Conservation (phyloP, 2,329 filamentous ascomycete genomes). For the Fonsecaea pedrosoi region DNA sequence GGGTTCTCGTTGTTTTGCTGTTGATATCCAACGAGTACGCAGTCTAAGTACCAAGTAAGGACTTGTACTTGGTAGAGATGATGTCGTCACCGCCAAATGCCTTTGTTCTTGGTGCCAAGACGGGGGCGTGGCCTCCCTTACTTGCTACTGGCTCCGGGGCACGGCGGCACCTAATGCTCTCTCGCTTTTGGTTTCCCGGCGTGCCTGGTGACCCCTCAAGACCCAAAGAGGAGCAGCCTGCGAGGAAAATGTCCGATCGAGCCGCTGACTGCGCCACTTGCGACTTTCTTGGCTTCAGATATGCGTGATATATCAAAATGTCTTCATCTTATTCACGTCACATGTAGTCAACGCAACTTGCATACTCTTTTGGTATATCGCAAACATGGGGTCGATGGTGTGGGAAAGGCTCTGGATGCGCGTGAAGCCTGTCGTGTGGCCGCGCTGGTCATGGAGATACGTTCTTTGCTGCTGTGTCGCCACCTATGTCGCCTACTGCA, state of each 20-base stretch:
- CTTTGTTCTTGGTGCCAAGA: too few species aligned
- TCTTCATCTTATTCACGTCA: slow-evolving; percentile 4
- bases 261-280: background rate
- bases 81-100: too few species aligned
- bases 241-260: background rate
- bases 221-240: background rate
- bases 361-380: background rate
- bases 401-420: slow-evolving; percentile 24
- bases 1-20: background rate
- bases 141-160: too few species aligned
- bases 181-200: too few species aligned
- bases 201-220: background rate
- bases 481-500: slow-evolving; percentile 35
- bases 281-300: background rate
- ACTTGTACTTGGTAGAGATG: too few species aligned
- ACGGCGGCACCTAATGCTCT: too few species aligned
- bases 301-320: background rate
- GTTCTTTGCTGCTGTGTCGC: slow-evolving; percentile 27
- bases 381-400: slow-evolving; percentile 27
- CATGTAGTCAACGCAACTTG: background rate
- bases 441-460: slow-evolving; percentile 38
- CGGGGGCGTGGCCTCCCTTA: too few species aligned
- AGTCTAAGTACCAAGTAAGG: too few species aligned
- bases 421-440: slow-evolving; percentile 16
- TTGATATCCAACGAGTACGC: background rate